Evolutionary conservation across 2,329 filamentous ascomycete genomes (phyloP).

Genomic region (Calonectria pauciramosa): DNA sequence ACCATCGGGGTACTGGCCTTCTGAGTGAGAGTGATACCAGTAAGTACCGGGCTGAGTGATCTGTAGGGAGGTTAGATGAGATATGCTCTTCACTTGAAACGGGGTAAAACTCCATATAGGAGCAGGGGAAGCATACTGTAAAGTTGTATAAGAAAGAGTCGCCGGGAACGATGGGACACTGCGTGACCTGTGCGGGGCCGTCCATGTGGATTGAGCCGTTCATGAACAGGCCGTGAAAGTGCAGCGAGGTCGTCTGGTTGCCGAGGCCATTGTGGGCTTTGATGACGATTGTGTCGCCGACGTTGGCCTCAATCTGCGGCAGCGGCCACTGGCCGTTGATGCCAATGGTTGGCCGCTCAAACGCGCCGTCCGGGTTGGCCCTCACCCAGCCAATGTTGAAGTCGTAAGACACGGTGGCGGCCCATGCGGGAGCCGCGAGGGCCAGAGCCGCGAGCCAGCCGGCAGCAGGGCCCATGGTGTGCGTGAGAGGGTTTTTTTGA

Average conservation of each 20-base stretch:
- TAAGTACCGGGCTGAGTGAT: constrained; percentile 78
- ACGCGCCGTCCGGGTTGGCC: constrained; percentile 78
- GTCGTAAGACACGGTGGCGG: constrained; percentile 69
- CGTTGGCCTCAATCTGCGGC: constrained; percentile 72
- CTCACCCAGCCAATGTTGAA: constrained; percentile 80
- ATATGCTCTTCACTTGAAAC: rapidly evolving
- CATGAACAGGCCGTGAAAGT: constrained; percentile 81
- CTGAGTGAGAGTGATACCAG: constrained; percentile 82
- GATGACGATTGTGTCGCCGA: constrained; percentile 73
- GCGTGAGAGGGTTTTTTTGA: background rate
- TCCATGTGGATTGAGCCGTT: constrained; percentile 80
- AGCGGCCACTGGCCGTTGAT: constrained; percentile 85
- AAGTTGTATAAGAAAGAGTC: constrained; percentile 79
- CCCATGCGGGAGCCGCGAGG: constrained; percentile 29
- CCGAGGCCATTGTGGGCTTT: constrained; percentile 71
- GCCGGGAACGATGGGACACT: constrained; percentile 76
- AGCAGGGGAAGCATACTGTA: constrained; percentile 59
- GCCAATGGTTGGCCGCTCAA: constrained; percentile 76
- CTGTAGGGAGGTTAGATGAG: constrained; percentile 48
- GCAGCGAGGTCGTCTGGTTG: constrained; percentile 74
- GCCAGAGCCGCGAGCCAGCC: constrained; percentile 3
- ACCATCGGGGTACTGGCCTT: constrained; percentile 79
- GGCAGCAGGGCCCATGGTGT: constrained; percentile 17
- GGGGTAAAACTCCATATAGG: background rate
- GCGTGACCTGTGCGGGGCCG: constrained; percentile 74